Conservation (phyloP, 495 filamentous ascomycete genomes). For the Penicillium flavigenum region DNA sequence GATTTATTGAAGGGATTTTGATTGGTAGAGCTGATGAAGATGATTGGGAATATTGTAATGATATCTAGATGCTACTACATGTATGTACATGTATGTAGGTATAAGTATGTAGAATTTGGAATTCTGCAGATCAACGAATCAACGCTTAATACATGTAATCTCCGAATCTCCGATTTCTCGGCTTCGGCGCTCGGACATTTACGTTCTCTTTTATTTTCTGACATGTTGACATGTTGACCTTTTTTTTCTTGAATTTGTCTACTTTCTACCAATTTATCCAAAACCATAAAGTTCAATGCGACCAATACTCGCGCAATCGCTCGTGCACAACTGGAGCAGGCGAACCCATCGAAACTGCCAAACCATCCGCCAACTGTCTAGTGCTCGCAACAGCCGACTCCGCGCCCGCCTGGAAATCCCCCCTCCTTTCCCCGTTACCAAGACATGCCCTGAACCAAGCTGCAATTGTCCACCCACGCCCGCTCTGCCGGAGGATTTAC, state of each 20-base stretch:
- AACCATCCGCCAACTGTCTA: constrained; percentile 29
- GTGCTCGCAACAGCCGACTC: constrained; percentile 21
- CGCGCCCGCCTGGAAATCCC: constrained; percentile 42
- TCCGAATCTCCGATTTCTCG: constrained; percentile 10
- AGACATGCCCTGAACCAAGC: constrained; percentile 67
- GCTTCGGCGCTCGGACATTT: constrained; percentile 4
- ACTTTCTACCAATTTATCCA: neutral
- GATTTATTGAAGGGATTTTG: too few species aligned
- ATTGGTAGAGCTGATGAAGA: too few species aligned
- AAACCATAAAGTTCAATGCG: constrained; percentile 11
- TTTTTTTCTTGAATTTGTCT: neutral
- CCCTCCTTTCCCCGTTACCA: constrained; percentile 47
- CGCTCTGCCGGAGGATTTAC: constrained; percentile 61
- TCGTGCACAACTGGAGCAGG: constrained; percentile 23
- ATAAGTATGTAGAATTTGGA: too few species aligned
- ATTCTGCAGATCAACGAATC: constrained; percentile 5
- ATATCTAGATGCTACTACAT: neutral
- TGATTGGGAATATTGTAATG: neutral
- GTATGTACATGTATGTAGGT: too few species aligned
- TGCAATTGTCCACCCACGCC: constrained; percentile 69
- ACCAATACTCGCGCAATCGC: constrained; percentile 15
- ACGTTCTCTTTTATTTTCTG: neutral
- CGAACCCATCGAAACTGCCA: constrained; percentile 9
- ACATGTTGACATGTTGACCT: neutral
- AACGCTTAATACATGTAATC: constrained; percentile 11